Evolutionary conservation across 495 filamentous ascomycete genomes (phyloP).

Genomic region (Melanomma pulvis-pyrius): DNA sequence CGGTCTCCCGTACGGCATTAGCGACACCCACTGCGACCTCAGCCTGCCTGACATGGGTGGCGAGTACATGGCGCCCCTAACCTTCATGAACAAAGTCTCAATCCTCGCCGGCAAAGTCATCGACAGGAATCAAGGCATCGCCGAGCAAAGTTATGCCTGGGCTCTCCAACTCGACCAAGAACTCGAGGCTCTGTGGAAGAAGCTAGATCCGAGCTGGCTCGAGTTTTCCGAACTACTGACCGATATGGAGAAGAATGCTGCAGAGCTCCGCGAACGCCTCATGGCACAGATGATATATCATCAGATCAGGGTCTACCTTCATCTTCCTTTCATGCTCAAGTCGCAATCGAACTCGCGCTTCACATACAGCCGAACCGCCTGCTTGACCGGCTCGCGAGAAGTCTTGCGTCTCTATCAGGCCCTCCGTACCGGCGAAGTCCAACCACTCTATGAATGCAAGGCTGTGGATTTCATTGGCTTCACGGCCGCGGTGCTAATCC

Average conservation of each 20-base stretch:
- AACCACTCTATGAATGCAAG: constrained; percentile 53
- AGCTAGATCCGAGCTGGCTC: constrained; percentile 47
- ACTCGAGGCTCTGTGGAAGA: constrained; percentile 48
- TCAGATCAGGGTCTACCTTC: constrained; percentile 51
- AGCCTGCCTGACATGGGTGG: constrained; percentile 26
- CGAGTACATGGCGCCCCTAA: constrained; percentile 36
- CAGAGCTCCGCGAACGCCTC: constrained; percentile 45
- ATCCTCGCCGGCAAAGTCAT: constrained; percentile 55
- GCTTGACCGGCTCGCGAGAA: constrained; percentile 55
- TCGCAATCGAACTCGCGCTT: constrained; percentile 49
- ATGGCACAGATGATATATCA: constrained; percentile 54
- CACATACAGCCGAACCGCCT: constrained; percentile 47
- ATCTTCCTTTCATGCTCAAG: constrained; percentile 60
- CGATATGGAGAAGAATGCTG: constrained; percentile 29
- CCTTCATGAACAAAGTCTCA: constrained; percentile 41
- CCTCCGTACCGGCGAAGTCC: constrained; percentile 45
- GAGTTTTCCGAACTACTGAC: constrained; percentile 20
- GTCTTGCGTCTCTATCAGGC: constrained; percentile 50
- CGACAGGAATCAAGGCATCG: constrained; percentile 53
- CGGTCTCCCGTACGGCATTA: constrained; percentile 55
- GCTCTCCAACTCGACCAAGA: constrained; percentile 56
- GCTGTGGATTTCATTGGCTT: constrained; percentile 60
- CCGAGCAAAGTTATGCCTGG: constrained; percentile 45
- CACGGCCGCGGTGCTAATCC: constrained; percentile 54
- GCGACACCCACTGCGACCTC: constrained; percentile 46